Evolutionary conservation across 2,329 filamentous ascomycete species (phyloP), one percentile per base, ranked within the genome.

Genomic region (Ophiostoma himal-ulmi): DNA sequence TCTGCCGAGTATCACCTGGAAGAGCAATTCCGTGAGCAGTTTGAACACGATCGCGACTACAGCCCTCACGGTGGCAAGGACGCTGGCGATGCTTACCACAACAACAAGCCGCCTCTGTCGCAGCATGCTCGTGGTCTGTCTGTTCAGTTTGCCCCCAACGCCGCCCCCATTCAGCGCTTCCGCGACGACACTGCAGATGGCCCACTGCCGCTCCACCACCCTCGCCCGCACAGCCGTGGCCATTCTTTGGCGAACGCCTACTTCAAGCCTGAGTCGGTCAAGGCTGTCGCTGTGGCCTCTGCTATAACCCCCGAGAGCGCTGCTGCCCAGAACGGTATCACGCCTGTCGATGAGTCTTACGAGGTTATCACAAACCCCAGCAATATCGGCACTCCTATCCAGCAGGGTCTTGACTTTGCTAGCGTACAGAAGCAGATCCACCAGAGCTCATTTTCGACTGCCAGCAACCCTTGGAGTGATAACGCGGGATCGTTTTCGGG

Each of bases 1-100:
- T 91, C 94, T 76, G 90, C 91, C 5, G 92, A 96, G 75, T 94
- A 95, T 76, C 92, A 94, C 75, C 80, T 95, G 72, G 91, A 94
- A 77, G 88, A 93, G 77, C 89, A 92, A 72, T 88, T 94, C 73
- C 88, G 92, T 68, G 89, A 90, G 69, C 90, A 94, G 76, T 83
- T 94, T 67, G 90, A 94, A 72, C 90, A 93, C 74, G 89, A 80
- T 44, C 73, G 91, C 70, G 91, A 92, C 74, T 90, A 92, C 76
- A 91, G 88, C 75, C 89, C 89, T 1, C 88, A 89, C 68, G 82
- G 84, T 57, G 80, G 82, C 67, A 77, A 78, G 41, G 79, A 78
- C 48, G 76, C 76, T 69, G 71, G 72, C 6, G 74, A 75, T 1
- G 76, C 72, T 5, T 73, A 73, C 30, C 57, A 30, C 74, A 54